These are phyloP conservation scores for Cordyceps cateniannulata DNA, from an alignment of 2,329 filamentous ascomycete species.

Conservation along the genomic window DNA sequence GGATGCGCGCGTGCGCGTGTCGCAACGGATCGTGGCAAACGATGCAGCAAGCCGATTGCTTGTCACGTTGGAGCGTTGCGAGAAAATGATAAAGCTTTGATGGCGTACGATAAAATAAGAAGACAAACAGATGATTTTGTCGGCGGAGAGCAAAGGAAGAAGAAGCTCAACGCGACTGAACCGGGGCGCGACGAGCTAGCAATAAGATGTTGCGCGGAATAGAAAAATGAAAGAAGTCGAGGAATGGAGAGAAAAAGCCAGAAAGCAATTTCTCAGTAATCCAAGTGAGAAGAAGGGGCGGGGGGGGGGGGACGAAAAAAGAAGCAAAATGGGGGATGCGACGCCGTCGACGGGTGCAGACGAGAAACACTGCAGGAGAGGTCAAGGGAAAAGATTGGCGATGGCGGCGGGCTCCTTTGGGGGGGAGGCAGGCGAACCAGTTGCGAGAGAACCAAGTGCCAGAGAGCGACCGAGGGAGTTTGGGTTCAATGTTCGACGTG, in stretches of 20 bases:
- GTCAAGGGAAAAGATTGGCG: slow-evolving; percentile 9
- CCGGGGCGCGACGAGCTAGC: background rate
- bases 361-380: background rate
- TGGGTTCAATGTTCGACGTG: background rate
- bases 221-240: background rate
- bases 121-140: background rate
- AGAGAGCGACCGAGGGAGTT: background rate
- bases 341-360: background rate
- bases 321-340: slow-evolving; percentile 12
- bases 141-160: background rate
- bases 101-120: slow-evolving; percentile 1
- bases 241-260: slow-evolving; percentile 1
- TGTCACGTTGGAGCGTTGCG: background rate
- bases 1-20: slow-evolving; percentile 1
- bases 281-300: background rate
- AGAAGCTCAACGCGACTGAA: slow-evolving; percentile 5
- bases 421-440: slow-evolving; percentile 1
- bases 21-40: background rate
- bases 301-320: slow-evolving; percentile 4
- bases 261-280: background rate
- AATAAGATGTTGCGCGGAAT: background rate
- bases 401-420: background rate
- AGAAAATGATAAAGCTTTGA: background rate
- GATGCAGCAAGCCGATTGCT: background rate
- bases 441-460: background rate